Conservation (phyloP, 306 rosid genomes). For the Citrullus colocynthis region DNA sequence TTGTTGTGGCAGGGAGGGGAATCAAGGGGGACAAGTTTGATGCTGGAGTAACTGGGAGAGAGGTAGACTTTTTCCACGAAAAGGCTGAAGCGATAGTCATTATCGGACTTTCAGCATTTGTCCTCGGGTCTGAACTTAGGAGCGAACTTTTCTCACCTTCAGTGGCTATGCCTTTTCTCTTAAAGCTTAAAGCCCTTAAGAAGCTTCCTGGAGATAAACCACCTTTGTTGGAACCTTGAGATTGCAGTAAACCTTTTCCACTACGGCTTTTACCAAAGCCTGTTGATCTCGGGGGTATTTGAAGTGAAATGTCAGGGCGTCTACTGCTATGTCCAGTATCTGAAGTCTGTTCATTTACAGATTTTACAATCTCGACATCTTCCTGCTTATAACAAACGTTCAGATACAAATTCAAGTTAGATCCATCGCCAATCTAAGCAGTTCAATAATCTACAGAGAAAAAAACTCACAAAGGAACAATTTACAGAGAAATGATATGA, state of each 20-base stretch:
- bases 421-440: neutral
- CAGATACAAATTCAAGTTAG: neutral
- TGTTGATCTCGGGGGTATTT: constrained; percentile 69
- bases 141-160: constrained; percentile 84
- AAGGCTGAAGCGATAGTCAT: constrained; percentile 28
- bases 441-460: neutral
- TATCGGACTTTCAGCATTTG: constrained; percentile 40
- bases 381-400: constrained; percentile 27
- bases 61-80: constrained; percentile 66
- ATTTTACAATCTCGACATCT: constrained; percentile 12
- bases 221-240: constrained; percentile 57
- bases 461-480: neutral
- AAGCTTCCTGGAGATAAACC: constrained; percentile 44
- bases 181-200: constrained; percentile 75
- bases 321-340: constrained; percentile 31
- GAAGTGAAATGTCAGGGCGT: constrained; percentile 88
- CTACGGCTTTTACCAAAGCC: constrained; percentile 45
- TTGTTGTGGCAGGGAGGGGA: constrained; percentile 62
- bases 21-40: constrained; percentile 53
- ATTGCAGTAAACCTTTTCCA: constrained; percentile 51
- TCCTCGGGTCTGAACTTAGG: constrained; percentile 42
- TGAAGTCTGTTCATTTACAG: constrained; percentile 27
- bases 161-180: constrained; percentile 38
- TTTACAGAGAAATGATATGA: neutral
- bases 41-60: constrained; percentile 77